Base-by-base conservation (phyloP, 768 basidiomycete genomes). In the Favolaschia claudopus region DNA sequence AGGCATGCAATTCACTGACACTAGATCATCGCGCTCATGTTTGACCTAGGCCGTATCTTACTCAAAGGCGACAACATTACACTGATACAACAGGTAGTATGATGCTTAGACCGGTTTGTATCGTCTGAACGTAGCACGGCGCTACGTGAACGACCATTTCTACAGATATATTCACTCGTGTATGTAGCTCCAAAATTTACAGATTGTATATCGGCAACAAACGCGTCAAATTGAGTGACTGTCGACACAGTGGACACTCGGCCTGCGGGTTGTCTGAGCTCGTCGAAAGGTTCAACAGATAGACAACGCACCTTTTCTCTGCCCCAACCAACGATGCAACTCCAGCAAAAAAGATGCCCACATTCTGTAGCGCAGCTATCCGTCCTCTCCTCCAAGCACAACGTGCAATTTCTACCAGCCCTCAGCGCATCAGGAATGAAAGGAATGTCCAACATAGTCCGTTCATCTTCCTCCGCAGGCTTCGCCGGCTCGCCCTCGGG, bases 51-150 rank as follows among this genome's bases (percentile, higher is more conserved):
- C 19, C 93, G 96, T 56, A 93, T 98, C 74, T 81, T 99, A 66
- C 82, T 99, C 63, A 99, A 99, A 77, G 96, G 96, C 58, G 96
- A 99, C 72, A 97, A 96, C 72, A 98, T 99, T 70, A 98, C 96
- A n/a, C 85, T 96, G 51, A 96, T 98, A 72, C 94, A 96, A 71
- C 91, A 89, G 76, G 68, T 77, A 44, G 71, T 69, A 59, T 77
- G 62, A 75, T 33, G 31, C 15, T 34, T 15, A 14, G n/a, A 5
- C 22, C 27, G 47, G 47, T 55, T 55, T 54, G 47, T 53, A 53
- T 34, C 34, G 39, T 37, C 36, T 51, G 48, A 27, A n/a, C 24
- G 48, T 49, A 45, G 39, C 27, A 45, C 46, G 51, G 17, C 44
- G 40, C 52, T 10, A 10, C n/a, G 7, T 19, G 36, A 42, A 53